Base-by-base conservation (phyloP, 805 yeast species). In the Blastobotrys chiropterorum region DNA sequence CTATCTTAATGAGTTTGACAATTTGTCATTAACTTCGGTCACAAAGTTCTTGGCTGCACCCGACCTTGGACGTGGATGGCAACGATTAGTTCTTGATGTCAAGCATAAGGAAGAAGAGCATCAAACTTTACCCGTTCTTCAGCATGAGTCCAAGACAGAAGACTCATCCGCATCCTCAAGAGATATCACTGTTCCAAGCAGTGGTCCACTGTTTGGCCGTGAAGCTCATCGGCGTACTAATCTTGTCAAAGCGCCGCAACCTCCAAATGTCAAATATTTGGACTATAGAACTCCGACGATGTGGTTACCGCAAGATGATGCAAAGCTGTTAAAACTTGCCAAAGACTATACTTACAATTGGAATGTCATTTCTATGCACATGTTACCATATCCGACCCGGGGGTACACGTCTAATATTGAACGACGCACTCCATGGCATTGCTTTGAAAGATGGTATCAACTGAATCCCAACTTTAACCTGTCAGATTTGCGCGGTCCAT, bases 381-480 rank as follows among this genome's bases (percentile, higher is more conserved):
- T 94, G 65, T 77, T 85, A 44, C 77, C 83, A 1, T 74, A 77
- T 48, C 79, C 89, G 2, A 79, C 88, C 0, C 75, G 81, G 57
- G 79, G 84, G 13, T 90, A 88, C 66, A 79, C 82, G 39, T 86
- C 98, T 0, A 90, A 88, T 62, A 88, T 90, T 52, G 98, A 94
- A 67, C 79, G 97, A 62, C 78, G 99, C 62, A 94, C 98, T 0
- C 95, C 99, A 0, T 94, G 99, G 99, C 98, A 92, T 66, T 92
- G 98, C 66, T 94, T 94, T 71, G 99, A 94, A 68, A 74, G 99
- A 58, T 94, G 92, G 73, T 84, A 90, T 55, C 98, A 92, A 70
- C 75, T 94, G 58, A 89, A 87, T 61, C 97, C 92, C 54, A 83
- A 84, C 53, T 92, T 90, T 62, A 95, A 88, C 57, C 80, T 88